Base-by-base conservation (phyloP, 192 early-diverging fungal species). In the Backusella tarrabulga region DNA sequence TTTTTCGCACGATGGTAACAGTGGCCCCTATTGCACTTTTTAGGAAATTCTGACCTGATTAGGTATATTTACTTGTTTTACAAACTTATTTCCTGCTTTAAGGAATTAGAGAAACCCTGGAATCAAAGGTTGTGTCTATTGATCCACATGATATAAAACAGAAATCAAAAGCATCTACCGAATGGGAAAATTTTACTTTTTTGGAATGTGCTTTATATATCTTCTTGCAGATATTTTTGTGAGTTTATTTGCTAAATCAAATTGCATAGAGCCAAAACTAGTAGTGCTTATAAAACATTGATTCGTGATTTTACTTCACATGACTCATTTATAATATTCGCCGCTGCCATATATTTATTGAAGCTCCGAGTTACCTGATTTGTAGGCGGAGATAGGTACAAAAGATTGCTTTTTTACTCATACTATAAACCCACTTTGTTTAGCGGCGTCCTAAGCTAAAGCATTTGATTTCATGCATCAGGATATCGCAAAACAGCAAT, bases 1-100 rank as follows among this genome's bases (percentile, higher is more conserved):
- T 68, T 68, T 68, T 68, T 68, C 19, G 67, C 35, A 68, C 35
- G 67, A 68, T 68, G 32, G 35, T 68, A 63, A 63, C 56, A 63
- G 56, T 63, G 56, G 56, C 0, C 56, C 29, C 56, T 63, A 63
- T 63, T 63, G 26, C 26, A 63, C 56, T 63, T 63, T 63, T 63
- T 63, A 63, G 56, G 56, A 29, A 63, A 63, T 63, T 63, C 56
- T 63, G 56, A 63, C 56, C 56, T 63, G 56, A 63, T 63, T 63
- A 14, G 56, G 56, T 26, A 63, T 63, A 63, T 63, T 63, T 29
- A 26, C 56, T 63, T 63, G 56, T 63, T 63, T 63, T 63, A 63
- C 56, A 63, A 63, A 63, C 21, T 12, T 63, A 9, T 63, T 63
- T 63, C 26, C 56, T 63, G 46, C 56, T 63, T 63, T 63, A 63